Evolutionary conservation across 805 yeast genomes (phyloP), one percentile per base, ranked within the genome.

Genomic region (Candida awuae): DNA sequence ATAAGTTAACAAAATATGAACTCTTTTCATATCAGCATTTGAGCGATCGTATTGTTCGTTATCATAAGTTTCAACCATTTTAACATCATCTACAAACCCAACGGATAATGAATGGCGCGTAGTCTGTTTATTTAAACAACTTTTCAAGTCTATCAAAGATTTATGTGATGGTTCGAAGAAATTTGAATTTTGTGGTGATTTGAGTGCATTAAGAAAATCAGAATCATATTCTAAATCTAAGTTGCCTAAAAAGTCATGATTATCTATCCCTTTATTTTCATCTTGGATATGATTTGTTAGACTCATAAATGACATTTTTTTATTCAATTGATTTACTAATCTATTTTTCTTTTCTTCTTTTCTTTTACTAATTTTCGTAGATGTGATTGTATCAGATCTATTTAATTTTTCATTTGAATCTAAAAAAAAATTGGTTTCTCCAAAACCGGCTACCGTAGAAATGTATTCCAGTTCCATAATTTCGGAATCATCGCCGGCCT

Each of bases 21-120:
- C 43, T 56, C 67, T 73, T 26, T 76, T 73, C 42, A 74, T 69
- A 8, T 62, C 63, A 54, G 59, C 66, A 56, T 68, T 78, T 62
- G 62, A 69, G 36, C 85, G 65, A 48, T 74, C 70, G 53, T 79
- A 79, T 46, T 64, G 56, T 9, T 59, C 58, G 3, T 77, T 61
- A 1, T 80, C 66, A 47, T 63, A 70, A 1, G 84, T 75, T 38
- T 72, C 73, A 45, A 71, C 70, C 33, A 75, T 63, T 35, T 51
- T 62, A 26, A 76, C 61, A 43, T 64, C 62, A 40, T 70, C 66
- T 8, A 75, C 63, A 49, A 77, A 77, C 2, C 31, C 23, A n/a
- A 55, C 56, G 13, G 6, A 12, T 25, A 14, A 25, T 6, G 28
- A 6, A 6, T n/a, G n/a, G n/a, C n/a, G n/a, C n/a, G 28, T 25